Evolutionary conservation across 306 rosid species (phyloP), one percentile per base, ranked within the genome.

Genomic region (Arachis hypogaea): DNA sequence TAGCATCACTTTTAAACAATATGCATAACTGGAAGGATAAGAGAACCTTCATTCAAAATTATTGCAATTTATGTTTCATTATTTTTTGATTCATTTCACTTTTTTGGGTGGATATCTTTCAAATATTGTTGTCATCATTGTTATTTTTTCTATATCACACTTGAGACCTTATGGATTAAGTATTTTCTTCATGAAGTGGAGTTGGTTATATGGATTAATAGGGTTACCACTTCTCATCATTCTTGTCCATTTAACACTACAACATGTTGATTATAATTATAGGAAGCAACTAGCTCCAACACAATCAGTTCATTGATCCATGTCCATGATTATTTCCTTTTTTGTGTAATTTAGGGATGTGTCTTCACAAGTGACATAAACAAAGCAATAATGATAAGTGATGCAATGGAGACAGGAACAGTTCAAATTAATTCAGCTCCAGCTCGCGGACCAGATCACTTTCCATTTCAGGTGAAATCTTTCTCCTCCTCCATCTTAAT

Each of bases 371-470:
- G 63, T 54, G 98, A 93, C 81, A 83, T 90, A 57, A 90, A 93
- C 85, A 93, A 88, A 61, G 97, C 93, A 60, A 90, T 93, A n/a
- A 40, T 93, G 84, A 83, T 93, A 42, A 76, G 95, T 5, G 93
- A 93, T 75, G 93, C 97, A 69, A 88, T 93, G 95, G 98, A 90
- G 76, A 88, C 92, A 0, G 95, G 95, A 70, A 88, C 95, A 0
- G 93, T 93, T 83, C 91, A 90, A 82, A 93, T 93, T 66, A 93
- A 93, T 77, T 90, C 98, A 0, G 95, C 95, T 3, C 97, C 95
- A 0, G 96, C 97, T 79, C 91, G 97, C 2, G 97, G 98, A 52
- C 98, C 97, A 0, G 97, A 93, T 77, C 98, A 88, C 77, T 90
- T 93, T 78, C 97, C 97, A 9, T 93, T 93, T 59, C 97, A 88